Evolutionary conservation across 495 filamentous ascomycete genomes (phyloP).

Genomic region (Tuber borchii): DNA sequence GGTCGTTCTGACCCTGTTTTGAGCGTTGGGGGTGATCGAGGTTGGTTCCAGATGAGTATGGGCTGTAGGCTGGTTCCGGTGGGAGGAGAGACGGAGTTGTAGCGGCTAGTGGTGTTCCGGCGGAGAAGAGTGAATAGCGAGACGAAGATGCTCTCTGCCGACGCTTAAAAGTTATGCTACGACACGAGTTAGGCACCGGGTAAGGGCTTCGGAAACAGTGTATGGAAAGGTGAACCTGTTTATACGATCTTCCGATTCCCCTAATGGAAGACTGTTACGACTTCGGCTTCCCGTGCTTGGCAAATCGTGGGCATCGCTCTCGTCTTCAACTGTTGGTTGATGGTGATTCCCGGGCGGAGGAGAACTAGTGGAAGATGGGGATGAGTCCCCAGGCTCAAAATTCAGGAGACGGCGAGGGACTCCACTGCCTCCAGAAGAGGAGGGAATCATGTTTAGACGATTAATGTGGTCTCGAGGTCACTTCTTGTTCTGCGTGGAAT

Average conservation of each 20-base stretch:
- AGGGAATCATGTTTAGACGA: slow-evolving; percentile 9
- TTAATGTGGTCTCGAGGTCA: neutral
- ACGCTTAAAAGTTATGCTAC: slow-evolving; percentile 36
- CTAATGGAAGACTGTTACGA: slow-evolving; percentile 1
- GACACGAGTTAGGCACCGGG: neutral
- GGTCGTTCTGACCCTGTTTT: slow-evolving; percentile 12
- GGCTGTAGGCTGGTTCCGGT: slow-evolving; percentile 30
- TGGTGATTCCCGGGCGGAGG: slow-evolving; percentile 9
- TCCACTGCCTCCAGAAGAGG: slow-evolving; percentile 5
- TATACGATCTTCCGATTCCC: slow-evolving; percentile 7
- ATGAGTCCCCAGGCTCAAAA: slow-evolving; percentile 13
- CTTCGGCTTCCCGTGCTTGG: slow-evolving; percentile 8
- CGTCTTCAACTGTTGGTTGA: slow-evolving; percentile 20
- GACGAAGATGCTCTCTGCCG: slow-evolving; percentile 26
- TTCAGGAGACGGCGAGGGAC: slow-evolving; percentile 23
- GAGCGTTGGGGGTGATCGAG: slow-evolving; percentile 13
- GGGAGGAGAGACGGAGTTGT: slow-evolving; percentile 17
- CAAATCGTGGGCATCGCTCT: slow-evolving; percentile 8
- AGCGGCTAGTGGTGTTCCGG: neutral
- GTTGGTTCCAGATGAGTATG: slow-evolving; percentile 16
- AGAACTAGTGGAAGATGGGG: neutral
- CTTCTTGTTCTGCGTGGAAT: neutral
- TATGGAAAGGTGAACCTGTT: slow-evolving; percentile 6
- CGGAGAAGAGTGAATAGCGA: slow-evolving; percentile 34
- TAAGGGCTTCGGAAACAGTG: neutral